Evolutionary conservation across 2,329 filamentous ascomycete species (phyloP), one percentile per base, ranked within the genome.

Genomic region (Podosphaera xanthii): DNA sequence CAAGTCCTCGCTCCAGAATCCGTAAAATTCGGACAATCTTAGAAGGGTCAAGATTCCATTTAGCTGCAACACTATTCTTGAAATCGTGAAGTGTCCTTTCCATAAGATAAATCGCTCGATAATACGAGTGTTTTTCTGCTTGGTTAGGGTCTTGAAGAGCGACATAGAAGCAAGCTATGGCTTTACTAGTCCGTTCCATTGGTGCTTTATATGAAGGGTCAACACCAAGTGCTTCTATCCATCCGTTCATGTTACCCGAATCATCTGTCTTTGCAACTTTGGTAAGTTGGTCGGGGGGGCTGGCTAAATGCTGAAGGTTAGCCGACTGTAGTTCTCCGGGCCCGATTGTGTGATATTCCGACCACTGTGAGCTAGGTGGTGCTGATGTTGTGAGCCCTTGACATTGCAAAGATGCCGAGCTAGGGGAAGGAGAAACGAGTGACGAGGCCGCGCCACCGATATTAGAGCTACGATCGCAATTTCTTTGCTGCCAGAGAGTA

Each of bases 171-270:
- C 90, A 96, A 57, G 91, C 91, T 49, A 94, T 82, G 69, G 77
- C 73, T 69, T 87, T 94, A 30, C 81, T 74, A 7, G 77, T 73
- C 60, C 78, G 80, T 66, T 94, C 87, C 0, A 77, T 73, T 0
- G 90, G 90, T 52, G 92, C 84, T 60, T 84, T 81, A 69, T 97
- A 98, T 1, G 78, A 79, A 14, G 83, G 75, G 69, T 97, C 92
- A n/a, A 97, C 87, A 38, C 88, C 92, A 6, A 95, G 72, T 0
- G 89, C 88, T 69, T 96, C 89, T 62, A 97, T 92, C 83, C 86
- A 95, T 4, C 86, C 85, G 61, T 81, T 84, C 35, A 89, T 73
- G 33, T 78, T 80, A 8, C 83, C 83, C 42, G 79, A 73, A 31
- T 81, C 78, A 58, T 83, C 80, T 1, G 73, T 77, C 64, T 75